Evolutionary conservation across 2,329 filamentous ascomycete species (phyloP), one percentile per base, ranked within the genome.

Genomic region (Hypoxylon sp.): DNA sequence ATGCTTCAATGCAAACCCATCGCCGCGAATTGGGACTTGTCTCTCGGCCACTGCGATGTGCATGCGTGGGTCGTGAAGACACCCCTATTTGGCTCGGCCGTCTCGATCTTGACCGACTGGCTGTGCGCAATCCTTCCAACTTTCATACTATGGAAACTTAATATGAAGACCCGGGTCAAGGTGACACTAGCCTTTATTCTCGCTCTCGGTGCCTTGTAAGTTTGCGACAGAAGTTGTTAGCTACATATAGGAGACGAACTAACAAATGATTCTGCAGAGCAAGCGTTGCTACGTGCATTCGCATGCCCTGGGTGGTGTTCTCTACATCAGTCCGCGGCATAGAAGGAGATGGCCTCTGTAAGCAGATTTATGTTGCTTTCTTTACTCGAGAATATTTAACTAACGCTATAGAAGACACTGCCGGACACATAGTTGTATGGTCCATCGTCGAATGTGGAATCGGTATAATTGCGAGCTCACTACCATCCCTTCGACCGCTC

Each of bases 401-500:
- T 55, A 44, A 55, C 42, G 19, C n/a, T 16, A 8, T 8, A n/a
- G 15, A 27, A 61, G 58, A 34, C 15, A 40, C 31, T 6, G 34
- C 35, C 4, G 44, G 35, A 2, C 7, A 42, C 25, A 50, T 68
- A n/a, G 60, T 66, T 46, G 38, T 67, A 13, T 69, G 66, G 64
- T 64, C 64, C 11, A 38, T 62, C 21, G 58, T 67, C 15, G 67
- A 69, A 17, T 66, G 60, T 53, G 66, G 66, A 36, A 57, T 69
- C 16, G 67, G 67, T 25, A 61, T 69, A 41, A 64, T 67, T 46
- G 63, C 66, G 20, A 60, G 67, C 21, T 68, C 61, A 27, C 55
- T 68, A 4, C 67, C 67, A 7, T 62, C 65, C 7, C 52, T 69
- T 4, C 64, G 62, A 6, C 66, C 67, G 2, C 51, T 69, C 9